Conservation (phyloP, 768 basidiomycete genomes). For the Phanerochaete sordida region DNA sequence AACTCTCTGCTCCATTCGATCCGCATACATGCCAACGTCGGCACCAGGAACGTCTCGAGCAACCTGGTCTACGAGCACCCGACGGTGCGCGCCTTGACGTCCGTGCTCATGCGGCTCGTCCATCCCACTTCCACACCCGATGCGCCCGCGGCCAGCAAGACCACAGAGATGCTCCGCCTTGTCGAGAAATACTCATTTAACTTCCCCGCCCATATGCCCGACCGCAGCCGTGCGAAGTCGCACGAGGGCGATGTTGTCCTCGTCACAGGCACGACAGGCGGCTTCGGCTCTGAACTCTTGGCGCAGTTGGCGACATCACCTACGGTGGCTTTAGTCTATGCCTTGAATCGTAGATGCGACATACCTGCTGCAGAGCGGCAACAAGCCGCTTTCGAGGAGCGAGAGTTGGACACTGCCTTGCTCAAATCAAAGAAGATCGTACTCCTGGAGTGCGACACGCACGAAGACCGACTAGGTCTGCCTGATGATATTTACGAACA, state of each 20-base stretch:
- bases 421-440: constrained; percentile 28
- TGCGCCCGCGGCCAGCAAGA: background rate
- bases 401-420: constrained; percentile 28
- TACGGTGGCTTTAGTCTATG: constrained; percentile 22
- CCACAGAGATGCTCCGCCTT: background rate
- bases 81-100: background rate
- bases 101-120: background rate
- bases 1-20: constrained; percentile 35
- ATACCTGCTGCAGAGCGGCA: constrained; percentile 24
- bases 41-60: constrained; percentile 20
- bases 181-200: constrained; percentile 2
- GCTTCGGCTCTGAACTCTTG: constrained; percentile 25
- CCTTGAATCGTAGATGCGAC: constrained; percentile 19
- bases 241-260: constrained; percentile 20
- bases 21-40: constrained; percentile 20
- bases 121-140: background rate
- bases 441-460: constrained; percentile 30
- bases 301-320: constrained; percentile 16
- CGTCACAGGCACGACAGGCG: constrained; percentile 32
- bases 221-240: constrained; percentile 6
- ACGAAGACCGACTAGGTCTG: constrained; percentile 24
- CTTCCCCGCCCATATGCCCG: constrained; percentile 30
- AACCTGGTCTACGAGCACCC: constrained; percentile 36
- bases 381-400: constrained; percentile 20
- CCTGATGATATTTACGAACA: constrained; percentile 22